phyloP scores from a whole-genome alignment of 192 early-diverging fungal species.

The Entophlyctis luteolus region DNA sequence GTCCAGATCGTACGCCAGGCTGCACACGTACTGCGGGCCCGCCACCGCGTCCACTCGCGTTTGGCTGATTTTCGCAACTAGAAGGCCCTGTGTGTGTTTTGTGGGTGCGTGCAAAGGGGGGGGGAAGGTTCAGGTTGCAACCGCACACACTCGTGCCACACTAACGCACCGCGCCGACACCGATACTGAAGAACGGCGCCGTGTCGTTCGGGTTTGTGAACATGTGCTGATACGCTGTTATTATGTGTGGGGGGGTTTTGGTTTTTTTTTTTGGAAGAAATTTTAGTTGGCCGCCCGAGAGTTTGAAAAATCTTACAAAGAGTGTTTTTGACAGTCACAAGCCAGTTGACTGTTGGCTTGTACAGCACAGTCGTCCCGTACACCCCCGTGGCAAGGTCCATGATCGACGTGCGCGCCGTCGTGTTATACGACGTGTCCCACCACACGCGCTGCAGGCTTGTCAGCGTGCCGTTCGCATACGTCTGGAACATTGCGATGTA shows the following conservation, averaged over 20 bases:
- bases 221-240: background rate
- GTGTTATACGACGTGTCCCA: background rate
- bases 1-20: background rate
- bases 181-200: background rate
- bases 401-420: background rate
- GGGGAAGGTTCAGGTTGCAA: too few relatives aligned
- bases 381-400: background rate
- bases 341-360: background rate
- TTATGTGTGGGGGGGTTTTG: too few relatives aligned
- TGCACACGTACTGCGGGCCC: background rate
- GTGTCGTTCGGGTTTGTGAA: background rate
- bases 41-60: background rate
- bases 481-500: background rate
- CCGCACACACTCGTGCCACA: too few relatives aligned
- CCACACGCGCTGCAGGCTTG: background rate
- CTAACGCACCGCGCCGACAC: background rate
- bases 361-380: background rate
- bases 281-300: too few relatives aligned
- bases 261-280: too few relatives aligned
- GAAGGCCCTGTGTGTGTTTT: background rate
- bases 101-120: too few relatives aligned
- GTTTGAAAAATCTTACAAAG: too few relatives aligned
- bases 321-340: background rate
- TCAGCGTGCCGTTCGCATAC: background rate
- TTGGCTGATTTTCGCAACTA: background rate